Evolutionary conservation across 1,139 yeast species (phyloP), one percentile per base, ranked within the genome.

Genomic region (Yamadazyma buinensis): DNA sequence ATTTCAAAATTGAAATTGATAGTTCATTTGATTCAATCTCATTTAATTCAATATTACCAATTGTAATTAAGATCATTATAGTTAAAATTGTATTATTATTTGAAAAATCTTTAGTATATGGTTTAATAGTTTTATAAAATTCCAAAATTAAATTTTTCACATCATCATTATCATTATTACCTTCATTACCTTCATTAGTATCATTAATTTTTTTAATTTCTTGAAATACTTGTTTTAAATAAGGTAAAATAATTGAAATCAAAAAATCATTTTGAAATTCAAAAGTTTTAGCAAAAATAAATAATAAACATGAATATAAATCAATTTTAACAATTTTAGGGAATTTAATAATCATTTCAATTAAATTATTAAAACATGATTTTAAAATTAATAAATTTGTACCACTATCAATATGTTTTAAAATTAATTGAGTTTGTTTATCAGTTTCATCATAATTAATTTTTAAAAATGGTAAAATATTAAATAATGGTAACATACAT

Each of bases 291-390:
- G 84, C 78, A 42, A 83, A 73, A 7, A 82, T 70, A 48, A 71
- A 82, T 21, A 88, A 58, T 32, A 84, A 50, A 47, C 95, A 82
- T 0, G 92, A 72, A 51, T 77, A 77, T 28, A 88, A 61, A 51
- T 88, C 97, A 13, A 67, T 58, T 46, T 77, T 76, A 33, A 85
- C 84, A 19, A 83, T 68, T 14, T 67, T 75, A 1, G 94, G 90
- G 46, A 88, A 79, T 23, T 61, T 63, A 10, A 68, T 66, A 21
- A 80, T 71, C 80, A 85, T 82, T 8, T 65, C 73, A 11, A 79
- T 76, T 24, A 86, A 64, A 5, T 71, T 65, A n/a, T 64, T 64
- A 39, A 85, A 67, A 1, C 79, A 66, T 27, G 69, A 71, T 43
- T 73, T 76, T 41, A 79, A 51, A n/a, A 79, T 51, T 9, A 59